Conservation (phyloP, 208 protist genomes). For the Leishmania amazonensis region DNA sequence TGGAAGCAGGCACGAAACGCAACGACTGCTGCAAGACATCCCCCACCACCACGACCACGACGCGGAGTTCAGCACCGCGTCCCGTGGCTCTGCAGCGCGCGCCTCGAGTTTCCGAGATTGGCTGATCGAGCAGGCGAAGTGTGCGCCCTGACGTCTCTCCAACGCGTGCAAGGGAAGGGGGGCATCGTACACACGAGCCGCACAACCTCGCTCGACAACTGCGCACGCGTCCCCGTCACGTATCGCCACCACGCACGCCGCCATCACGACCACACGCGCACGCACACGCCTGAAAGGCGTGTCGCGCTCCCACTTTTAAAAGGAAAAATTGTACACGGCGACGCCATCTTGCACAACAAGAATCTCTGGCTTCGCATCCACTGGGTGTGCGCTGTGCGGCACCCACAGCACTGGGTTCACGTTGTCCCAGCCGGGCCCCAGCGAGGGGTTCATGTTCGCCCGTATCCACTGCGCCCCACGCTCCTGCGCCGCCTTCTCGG, state of each 20-base stretch:
- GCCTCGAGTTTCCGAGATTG: too few relatives aligned
- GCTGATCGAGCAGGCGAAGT: too few relatives aligned
- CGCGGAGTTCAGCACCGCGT: too few relatives aligned
- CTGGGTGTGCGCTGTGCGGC: neutral
- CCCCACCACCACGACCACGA: too few relatives aligned
- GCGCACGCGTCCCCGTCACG: neutral
- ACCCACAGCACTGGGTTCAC: neutral
- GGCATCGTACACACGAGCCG: too few relatives aligned
- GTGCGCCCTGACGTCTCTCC: too few relatives aligned
- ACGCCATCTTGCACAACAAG: neutral
- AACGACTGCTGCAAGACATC: too few relatives aligned
- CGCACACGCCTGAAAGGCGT: too few relatives aligned
- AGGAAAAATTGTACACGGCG: conserved; percentile 6
- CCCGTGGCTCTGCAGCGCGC: too few relatives aligned
- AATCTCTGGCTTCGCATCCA: neutral
- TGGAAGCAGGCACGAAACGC: too few relatives aligned
- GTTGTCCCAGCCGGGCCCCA: neutral
- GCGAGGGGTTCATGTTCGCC: neutral
- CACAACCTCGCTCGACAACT: too few relatives aligned
- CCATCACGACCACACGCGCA: neutral
- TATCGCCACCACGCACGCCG: neutral
- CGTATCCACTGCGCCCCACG: conserved; percentile 3
- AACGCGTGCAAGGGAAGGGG: too few relatives aligned
- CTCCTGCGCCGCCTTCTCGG: neutral
- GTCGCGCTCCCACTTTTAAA: neutral